Evolutionary conservation across 1,284 basidiomycete species (phyloP).

Genomic region (Microbotryum violaceum): DNA sequence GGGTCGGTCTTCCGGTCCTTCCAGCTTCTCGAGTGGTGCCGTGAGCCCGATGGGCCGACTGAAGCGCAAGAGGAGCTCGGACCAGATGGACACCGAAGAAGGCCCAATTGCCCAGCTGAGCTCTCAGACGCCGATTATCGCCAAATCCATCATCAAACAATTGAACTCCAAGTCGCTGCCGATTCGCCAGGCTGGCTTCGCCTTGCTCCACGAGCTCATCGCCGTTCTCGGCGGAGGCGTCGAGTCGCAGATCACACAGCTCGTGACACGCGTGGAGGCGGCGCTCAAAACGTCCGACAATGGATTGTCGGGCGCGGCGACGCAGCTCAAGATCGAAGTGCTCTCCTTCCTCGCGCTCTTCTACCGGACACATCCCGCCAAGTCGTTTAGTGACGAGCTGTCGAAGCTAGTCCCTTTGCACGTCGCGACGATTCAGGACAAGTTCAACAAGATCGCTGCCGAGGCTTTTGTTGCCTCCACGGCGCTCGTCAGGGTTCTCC

Average conservation of each 20-base stretch:
- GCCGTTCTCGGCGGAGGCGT: conserved; percentile 76
- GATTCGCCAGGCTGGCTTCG: conserved; percentile 77
- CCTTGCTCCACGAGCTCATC: conserved; percentile 66
- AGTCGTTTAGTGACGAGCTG: conserved; percentile 57
- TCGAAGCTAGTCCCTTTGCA: conserved; percentile 62
- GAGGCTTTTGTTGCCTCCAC: conserved; percentile 61
- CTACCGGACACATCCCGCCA: conserved; percentile 69
- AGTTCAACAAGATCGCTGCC: conserved; percentile 49
- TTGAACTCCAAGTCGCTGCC: conserved; percentile 71
- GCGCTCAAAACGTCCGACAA: conserved; percentile 40
- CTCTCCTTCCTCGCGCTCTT: conserved; percentile 77
- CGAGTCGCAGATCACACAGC: conserved; percentile 56
- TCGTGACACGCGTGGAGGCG: conserved; percentile 43
- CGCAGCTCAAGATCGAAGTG: conserved; percentile 53
- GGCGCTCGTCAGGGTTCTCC: conserved; percentile 42
- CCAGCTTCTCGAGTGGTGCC: no score
- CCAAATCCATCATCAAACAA: conserved; percentile 76
- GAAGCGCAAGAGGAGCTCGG: conserved; percentile 40
- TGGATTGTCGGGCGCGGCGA: conserved; percentile 36
- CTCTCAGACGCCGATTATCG: conserved; percentile 64
- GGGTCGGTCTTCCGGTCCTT: background rate
- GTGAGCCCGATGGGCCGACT: conserved; percentile 27
- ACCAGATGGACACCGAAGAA: conserved; percentile 18
- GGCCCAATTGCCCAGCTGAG: conserved; percentile 49
- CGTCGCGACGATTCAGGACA: conserved; percentile 56